These are phyloP conservation scores for Penicillium tannophilum DNA, from an alignment of 495 filamentous ascomycete genomes.

Conservation along the genomic window DNA sequence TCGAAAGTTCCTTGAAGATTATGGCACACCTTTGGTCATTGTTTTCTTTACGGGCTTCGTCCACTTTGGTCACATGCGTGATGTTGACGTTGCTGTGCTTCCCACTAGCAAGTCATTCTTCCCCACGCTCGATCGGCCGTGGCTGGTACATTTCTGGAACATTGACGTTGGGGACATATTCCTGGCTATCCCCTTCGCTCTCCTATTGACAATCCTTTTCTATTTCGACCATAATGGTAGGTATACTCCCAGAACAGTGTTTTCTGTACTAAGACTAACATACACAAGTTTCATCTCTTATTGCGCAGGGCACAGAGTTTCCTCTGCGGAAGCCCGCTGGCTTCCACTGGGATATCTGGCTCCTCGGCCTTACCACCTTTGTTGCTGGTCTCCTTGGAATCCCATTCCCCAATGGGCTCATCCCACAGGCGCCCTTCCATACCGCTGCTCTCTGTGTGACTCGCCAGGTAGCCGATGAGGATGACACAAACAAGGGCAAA, in stretches of 20 bases:
- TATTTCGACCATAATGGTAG: slow-evolving; percentile 91
- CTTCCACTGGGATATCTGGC: slow-evolving; percentile 95
- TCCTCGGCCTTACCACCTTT: slow-evolving; percentile 85
- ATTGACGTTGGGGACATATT: slow-evolving; percentile 75
- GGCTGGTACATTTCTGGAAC: slow-evolving; percentile 91
- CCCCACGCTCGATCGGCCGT: slow-evolving; percentile 74
- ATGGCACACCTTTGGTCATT: slow-evolving; percentile 79
- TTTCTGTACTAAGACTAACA: background rate
- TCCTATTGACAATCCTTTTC: slow-evolving; percentile 85
- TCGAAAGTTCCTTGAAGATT: slow-evolving; percentile 80
- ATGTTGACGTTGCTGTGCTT: slow-evolving; percentile 63
- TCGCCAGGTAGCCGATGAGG: slow-evolving; percentile 57
- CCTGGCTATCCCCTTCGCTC: slow-evolving; percentile 83
- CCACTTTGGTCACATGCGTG: slow-evolving; percentile 76
- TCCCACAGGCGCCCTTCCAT: slow-evolving; percentile 93
- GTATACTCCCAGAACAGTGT: slow-evolving; percentile 6
- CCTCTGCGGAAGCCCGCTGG: slow-evolving; percentile 89
- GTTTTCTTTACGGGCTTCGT: slow-evolving; percentile 89
- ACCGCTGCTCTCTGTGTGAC: slow-evolving; percentile 82
- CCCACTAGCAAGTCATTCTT: slow-evolving; percentile 79
- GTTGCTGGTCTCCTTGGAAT: slow-evolving; percentile 83
- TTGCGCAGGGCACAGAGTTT: slow-evolving; percentile 91
- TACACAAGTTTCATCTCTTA: slow-evolving; percentile 73
- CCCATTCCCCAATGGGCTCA: slow-evolving; percentile 89
- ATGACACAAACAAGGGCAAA: slow-evolving; percentile 63